Conservation (phyloP, 1,139 yeast genomes). For the Debaryomyces robertsiae region DNA sequence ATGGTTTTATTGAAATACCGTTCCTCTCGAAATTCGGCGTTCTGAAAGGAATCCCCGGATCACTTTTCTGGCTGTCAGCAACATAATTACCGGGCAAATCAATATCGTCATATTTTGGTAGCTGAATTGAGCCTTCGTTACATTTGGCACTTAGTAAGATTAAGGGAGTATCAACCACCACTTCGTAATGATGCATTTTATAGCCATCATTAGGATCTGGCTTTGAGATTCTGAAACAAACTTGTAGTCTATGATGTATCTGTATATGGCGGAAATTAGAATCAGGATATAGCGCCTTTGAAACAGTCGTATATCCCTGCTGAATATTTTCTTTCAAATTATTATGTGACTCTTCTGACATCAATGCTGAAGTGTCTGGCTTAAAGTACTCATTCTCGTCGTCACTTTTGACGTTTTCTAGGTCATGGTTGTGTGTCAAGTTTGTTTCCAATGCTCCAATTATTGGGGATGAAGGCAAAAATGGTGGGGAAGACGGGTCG, state of each 20-base stretch:
- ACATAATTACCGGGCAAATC: slow-evolving; percentile 10
- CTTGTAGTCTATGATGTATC: slow-evolving; percentile 74
- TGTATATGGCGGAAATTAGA: slow-evolving; percentile 69
- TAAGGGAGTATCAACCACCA: slow-evolving; percentile 85
- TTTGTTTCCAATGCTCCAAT: slow-evolving; percentile 49
- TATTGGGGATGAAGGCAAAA: slow-evolving; percentile 37
- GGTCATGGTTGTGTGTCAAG: slow-evolving; percentile 30
- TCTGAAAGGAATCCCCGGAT: slow-evolving; percentile 27
- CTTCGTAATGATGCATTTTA: slow-evolving; percentile 82
- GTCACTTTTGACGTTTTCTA: slow-evolving; percentile 16
- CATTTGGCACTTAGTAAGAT: slow-evolving; percentile 73
- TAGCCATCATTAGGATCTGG: slow-evolving; percentile 56
- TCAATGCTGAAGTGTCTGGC: slow-evolving; percentile 33
- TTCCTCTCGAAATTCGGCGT: slow-evolving; percentile 38
- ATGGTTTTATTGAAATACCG: slow-evolving; percentile 43
- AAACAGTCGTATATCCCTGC: slow-evolving; percentile 38
- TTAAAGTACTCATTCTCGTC: slow-evolving; percentile 27
- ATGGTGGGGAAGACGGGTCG: slow-evolving; percentile 13
- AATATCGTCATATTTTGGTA: slow-evolving; percentile 63
- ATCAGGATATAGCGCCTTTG: slow-evolving; percentile 63
- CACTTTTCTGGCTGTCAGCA: not conserved
- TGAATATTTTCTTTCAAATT: slow-evolving; percentile 34
- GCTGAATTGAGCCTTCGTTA: slow-evolving; percentile 62
- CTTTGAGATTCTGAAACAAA: slow-evolving; percentile 76
- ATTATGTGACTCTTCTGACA: slow-evolving; percentile 27